A percentile compares a stretch with the other conserved stretches of the same genome.
These are phyloP conservation scores for Jaltomata sinuosa DNA, from an alignment of 257 asterid genomes.

Conservation along the genomic window DNA sequence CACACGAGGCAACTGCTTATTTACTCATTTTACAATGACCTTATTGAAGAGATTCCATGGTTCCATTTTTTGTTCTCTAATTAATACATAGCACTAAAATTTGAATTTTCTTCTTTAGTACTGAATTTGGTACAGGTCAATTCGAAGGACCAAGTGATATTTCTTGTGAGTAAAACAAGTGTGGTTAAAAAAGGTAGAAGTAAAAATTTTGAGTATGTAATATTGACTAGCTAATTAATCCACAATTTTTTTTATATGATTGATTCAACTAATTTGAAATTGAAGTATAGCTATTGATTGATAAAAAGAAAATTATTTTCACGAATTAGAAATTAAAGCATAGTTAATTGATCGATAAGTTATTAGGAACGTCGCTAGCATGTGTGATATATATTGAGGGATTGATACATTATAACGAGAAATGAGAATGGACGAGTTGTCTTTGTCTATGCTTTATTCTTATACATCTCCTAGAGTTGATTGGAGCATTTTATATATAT, in stretches of 20 bases:
- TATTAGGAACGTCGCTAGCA: background rate
- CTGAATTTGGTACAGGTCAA: background rate
- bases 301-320: background rate
- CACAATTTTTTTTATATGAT: background rate
- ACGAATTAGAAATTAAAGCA: too few species aligned
- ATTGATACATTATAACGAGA: background rate
- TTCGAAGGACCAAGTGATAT: background rate
- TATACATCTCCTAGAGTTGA: background rate
- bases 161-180: too few species aligned
- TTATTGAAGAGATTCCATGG: background rate
- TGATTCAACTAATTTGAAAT: background rate
- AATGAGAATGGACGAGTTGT: background rate
- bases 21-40: background rate
- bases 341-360: too few species aligned
- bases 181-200: background rate
- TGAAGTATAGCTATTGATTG: background rate
- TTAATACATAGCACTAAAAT: background rate
- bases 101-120: background rate
- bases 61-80: background rate
- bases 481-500: background rate
- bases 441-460: background rate
- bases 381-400: background rate
- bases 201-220: background rate
- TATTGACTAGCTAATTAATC: background rate
- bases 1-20: slow-evolving; percentile 17